These are phyloP conservation scores for Rubroshorea leprosula DNA, from an alignment of 345 rosid species.

Conservation along the genomic window DNA sequence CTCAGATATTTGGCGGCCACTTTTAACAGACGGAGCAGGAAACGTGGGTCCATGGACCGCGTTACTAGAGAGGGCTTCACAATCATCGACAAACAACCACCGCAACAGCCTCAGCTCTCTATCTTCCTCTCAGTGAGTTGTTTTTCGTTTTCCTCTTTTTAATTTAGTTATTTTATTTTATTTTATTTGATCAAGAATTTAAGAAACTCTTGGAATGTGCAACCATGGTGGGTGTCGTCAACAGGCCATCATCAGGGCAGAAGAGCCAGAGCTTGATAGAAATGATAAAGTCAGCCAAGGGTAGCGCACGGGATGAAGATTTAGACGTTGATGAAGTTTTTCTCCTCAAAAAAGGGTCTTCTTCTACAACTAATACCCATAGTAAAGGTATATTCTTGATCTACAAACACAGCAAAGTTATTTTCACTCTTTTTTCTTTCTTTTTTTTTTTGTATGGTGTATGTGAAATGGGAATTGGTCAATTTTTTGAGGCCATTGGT, in stretches of 20 bases:
- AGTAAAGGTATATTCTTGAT: slow-evolving; percentile 36
- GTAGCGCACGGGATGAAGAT: slow-evolving; percentile 52
- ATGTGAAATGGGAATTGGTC: no score
- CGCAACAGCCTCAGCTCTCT: slow-evolving; percentile 59
- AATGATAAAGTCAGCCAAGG: slow-evolving; percentile 80
- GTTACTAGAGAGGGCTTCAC: slow-evolving; percentile 45
- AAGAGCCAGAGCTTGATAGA: slow-evolving; percentile 83
- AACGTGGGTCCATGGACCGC: slow-evolving; percentile 47
- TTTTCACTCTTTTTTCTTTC: neutral
- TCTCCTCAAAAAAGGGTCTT: slow-evolving; percentile 59
- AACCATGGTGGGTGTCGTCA: neutral
- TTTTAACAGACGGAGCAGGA: slow-evolving; percentile 34
- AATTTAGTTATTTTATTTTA: no score
- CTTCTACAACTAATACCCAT: slow-evolving; percentile 32
- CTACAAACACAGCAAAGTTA: neutral
- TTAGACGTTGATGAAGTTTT: slow-evolving; percentile 70
- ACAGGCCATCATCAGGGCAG: slow-evolving; percentile 51
- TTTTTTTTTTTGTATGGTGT: no score
- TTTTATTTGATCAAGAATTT: neutral
- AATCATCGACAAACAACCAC: slow-evolving; percentile 50
- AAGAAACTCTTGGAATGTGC: neutral
- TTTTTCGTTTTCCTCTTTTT: neutral
- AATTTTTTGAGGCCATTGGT: no score
- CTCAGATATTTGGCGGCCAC: slow-evolving; percentile 14
- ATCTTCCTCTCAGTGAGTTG: slow-evolving; percentile 67